Conservation (phyloP, 768 basidiomycete genomes). For the Suillus sp. region DNA sequence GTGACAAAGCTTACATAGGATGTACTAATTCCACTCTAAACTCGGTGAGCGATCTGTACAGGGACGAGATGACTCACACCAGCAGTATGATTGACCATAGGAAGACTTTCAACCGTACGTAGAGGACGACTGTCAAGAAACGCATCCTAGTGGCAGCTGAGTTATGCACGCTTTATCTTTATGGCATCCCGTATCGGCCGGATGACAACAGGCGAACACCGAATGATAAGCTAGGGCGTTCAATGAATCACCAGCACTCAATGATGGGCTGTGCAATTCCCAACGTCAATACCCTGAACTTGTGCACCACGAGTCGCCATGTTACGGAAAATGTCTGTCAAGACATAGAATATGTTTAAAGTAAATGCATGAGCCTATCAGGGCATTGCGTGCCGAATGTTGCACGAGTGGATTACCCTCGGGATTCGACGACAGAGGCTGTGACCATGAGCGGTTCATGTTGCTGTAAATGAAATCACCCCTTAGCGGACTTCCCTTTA, state of each 20-base stretch:
- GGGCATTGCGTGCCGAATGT: not conserved
- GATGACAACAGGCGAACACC: not conserved
- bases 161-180: not conserved
- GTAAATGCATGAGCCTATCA: not conserved
- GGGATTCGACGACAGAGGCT: not conserved
- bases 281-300: not conserved
- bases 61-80: not conserved
- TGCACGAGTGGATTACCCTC: not conserved
- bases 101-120: not conserved
- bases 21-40: not conserved
- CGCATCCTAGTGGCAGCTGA: not conserved
- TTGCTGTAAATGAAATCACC: not conserved
- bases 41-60: not conserved
- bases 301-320: not conserved
- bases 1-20: not conserved
- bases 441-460: not conserved
- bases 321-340: not conserved
- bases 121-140: not conserved
- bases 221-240: not conserved
- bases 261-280: not conserved
- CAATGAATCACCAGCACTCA: not conserved
- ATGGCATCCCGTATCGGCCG: not conserved
- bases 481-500: too few species aligned
- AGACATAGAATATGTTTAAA: not conserved
- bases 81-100: not conserved